Evolutionary conservation across 208 protist genomes (phyloP).

Genomic region (Blechomonas ayalai): DNA sequence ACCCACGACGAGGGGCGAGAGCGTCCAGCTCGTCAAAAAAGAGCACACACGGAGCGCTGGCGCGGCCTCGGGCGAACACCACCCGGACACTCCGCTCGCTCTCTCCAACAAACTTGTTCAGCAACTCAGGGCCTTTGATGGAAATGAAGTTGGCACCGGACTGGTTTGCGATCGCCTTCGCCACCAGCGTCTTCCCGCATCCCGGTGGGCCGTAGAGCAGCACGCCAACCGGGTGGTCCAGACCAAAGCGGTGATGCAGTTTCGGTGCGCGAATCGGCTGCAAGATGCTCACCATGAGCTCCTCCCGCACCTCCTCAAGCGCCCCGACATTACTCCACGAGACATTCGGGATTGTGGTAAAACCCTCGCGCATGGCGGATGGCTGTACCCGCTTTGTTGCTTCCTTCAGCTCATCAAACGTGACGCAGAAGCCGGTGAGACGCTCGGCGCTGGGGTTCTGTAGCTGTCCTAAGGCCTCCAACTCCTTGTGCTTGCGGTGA

Average conservation of each 20-base stretch:
- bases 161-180: constrained; percentile 94
- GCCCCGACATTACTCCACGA: constrained; percentile 97
- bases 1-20: constrained; percentile 91
- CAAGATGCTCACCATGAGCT: constrained; percentile 89
- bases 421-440: constrained; percentile 63
- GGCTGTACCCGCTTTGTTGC: constrained; percentile 96
- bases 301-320: constrained; percentile 90
- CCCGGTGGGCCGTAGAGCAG: constrained; percentile 98
- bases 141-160: constrained; percentile 98
- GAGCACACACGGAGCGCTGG: constrained; percentile 95
- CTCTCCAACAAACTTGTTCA: constrained; percentile 99
- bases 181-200: constrained; percentile 96
- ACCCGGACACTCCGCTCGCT: constrained; percentile 97
- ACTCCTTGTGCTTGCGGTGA: constrained; percentile 71
- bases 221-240: constrained; percentile 90
- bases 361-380: constrained; percentile 95
- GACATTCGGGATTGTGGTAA: constrained; percentile 96
- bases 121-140: constrained; percentile 97
- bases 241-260: constrained; percentile 86
- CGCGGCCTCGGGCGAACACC: constrained; percentile 93
- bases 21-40: constrained; percentile 99
- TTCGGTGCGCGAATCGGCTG: constrained; percentile 90
- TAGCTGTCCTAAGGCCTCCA: constrained; percentile 21
- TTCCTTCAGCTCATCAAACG: constrained; percentile 73
- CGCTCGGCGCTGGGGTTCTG: constrained; percentile 42